Base-by-base conservation (phyloP, 805 yeast species). In the Lipomyces japonicus region DNA sequence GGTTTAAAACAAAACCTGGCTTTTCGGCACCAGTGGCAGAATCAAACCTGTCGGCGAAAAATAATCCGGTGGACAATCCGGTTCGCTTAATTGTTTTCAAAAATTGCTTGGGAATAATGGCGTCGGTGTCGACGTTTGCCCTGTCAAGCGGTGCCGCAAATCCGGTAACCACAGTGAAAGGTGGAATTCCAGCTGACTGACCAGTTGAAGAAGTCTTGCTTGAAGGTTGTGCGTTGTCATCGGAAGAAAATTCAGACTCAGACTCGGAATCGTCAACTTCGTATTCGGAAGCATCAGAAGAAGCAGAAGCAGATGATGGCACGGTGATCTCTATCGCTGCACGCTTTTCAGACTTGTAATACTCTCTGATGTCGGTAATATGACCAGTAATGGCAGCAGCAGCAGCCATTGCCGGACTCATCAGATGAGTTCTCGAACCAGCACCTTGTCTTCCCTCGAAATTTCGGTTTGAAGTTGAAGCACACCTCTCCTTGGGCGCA, bases 401-500 rank as follows among this genome's bases (percentile, higher is more conserved):
- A 28, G 98, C 98, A 42, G 98, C 98, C 98, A 93, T 93, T 21
- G 96, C 96, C 35, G 98, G 98, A 12, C 96, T 87, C 95, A 91
- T 88, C 67, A 93, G 78, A 68, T 93, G 98, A 18, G 98, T 93
- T 74, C 98, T 81, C 16, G 96, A 88, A 53, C 73, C 74, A 45
- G 96, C 95, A 73, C 98, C 98, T 76, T 93, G 98, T 72, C 98
- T 90, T 63, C 98, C 98, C 71, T 91, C 97, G 67, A 93, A 93
- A 75, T 93, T 93, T 78, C 98, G 85, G 78, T 93, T 93, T 21
- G 97, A 91, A 18, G 98, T 93, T 12, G 97, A 90, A 6, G 98
- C 98, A 75, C 98, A 93, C 73, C 98, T 82, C 72, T 93, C 98
- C 65, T 85, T 80, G 36, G 98, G 98, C 55, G 82, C 79, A 66